Base-by-base conservation (phyloP, 2,329 filamentous ascomycete species). In the Xylariaceae sp. region DNA sequence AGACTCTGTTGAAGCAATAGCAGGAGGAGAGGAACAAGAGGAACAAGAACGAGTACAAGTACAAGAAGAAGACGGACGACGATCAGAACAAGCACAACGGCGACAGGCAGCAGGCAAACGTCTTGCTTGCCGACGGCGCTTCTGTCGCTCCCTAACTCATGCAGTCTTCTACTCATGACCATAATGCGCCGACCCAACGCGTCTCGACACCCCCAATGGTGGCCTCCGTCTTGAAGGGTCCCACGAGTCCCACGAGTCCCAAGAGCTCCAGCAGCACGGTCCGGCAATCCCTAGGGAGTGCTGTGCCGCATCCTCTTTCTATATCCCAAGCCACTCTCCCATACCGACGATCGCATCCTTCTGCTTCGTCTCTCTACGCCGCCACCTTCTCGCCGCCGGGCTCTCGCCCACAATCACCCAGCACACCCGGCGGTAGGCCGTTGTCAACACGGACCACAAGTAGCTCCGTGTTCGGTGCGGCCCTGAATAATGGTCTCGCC, bases 141-240 rank as follows among this genome's bases (percentile, higher is more conserved):
- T 47, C 50, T 44, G 45, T 47, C 40, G 15, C 41, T n/a, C 41
- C 22, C 51, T 49, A 36, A 62, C 62, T 57, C 58, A 67, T 67
- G 64, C 61, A 60, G 59, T 53, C 66, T 53, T 64, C 63, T 56
- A 62, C 62, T 43, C 51, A 66, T 60, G 61, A 64, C 39, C 51
- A 66, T 59, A 61, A 65, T 60, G 74, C 81, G 68, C 78, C 82
- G 65, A 76, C 81, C 73, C 81, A 86, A 72, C 83, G 85, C 69
- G 80, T 87, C 72, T 83, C 85, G 71, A 81, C 85, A 65, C 80
- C 87, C 70, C 85, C 87, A 66, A 75, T 83, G 67, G 84, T 85
- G 61, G 79, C 83, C 63, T 81, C 85, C 57, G 68, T 76, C 59
- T 64, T 80, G 67, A 83, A 76, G 41, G 21, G 21, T 3, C 22